These are phyloP conservation scores for Aureobasidium uvarum DNA, from an alignment of 2,329 filamentous ascomycete species.

Conservation along the genomic window DNA sequence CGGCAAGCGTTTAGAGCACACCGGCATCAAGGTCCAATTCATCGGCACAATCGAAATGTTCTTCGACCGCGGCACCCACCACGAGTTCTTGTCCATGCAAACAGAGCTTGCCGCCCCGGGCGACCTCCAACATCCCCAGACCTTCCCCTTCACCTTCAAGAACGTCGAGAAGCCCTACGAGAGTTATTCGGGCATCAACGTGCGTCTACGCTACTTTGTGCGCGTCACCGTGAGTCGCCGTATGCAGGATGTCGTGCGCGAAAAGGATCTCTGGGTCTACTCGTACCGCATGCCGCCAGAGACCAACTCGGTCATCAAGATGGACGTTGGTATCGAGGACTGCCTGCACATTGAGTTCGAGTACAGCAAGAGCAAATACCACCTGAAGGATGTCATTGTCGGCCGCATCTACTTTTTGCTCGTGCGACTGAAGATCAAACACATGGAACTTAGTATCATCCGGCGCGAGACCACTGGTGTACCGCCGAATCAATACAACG, in stretches of 20 bases:
- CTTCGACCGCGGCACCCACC: conserved; percentile 98
- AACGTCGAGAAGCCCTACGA: conserved; percentile 99
- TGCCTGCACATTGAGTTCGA: conserved; percentile 99
- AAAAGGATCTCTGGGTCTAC: conserved; percentile 99
- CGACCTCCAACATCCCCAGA: conserved; percentile 97
- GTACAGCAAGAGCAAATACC: conserved; percentile 99
- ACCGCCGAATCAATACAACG: conserved; percentile 98
- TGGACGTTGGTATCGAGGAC: conserved; percentile 99
- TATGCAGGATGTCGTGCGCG: conserved; percentile 96
- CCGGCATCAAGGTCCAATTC: conserved; percentile 99
- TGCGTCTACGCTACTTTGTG: conserved; percentile 97
- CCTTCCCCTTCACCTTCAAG: conserved; percentile 99
- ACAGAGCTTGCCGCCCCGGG: conserved; percentile 96
- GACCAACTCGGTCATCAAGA: conserved; percentile 98
- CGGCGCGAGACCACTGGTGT: conserved; percentile 93
- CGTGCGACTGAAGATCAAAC: conserved; percentile 97
- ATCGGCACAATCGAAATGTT: conserved; percentile 99
- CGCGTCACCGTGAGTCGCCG: conserved; percentile 93
- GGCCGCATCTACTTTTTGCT: conserved; percentile 97
- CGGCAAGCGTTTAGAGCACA: conserved; percentile 96
- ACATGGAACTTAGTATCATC: conserved; percentile 99
- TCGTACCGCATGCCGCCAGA: conserved; percentile 97
- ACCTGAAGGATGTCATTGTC: conserved; percentile 98
- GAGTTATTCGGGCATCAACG: conserved; percentile 99
- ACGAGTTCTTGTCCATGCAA: conserved; percentile 96